These are phyloP conservation scores for Pestalotiopsis sp. DNA, from an alignment of 2,329 filamentous ascomycete genomes.

Conservation along the genomic window DNA sequence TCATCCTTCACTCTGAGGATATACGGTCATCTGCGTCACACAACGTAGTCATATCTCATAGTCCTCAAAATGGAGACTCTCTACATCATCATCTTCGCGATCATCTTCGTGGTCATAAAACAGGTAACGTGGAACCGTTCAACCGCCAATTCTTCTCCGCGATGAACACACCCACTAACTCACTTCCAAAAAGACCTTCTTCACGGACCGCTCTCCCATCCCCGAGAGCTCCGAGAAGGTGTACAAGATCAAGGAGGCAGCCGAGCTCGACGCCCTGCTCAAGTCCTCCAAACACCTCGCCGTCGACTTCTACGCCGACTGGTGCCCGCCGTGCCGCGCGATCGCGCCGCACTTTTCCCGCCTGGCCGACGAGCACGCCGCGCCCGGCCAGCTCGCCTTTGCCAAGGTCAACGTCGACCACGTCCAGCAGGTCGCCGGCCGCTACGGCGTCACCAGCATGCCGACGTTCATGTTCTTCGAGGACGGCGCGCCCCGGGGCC, in stretches of 20 bases:
- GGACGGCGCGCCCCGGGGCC: not conserved
- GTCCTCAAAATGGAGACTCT: not conserved
- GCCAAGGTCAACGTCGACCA: slow-evolving; percentile 63
- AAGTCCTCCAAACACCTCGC: slow-evolving; percentile 51
- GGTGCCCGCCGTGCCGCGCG: slow-evolving; percentile 63
- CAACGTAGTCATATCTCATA: not conserved
- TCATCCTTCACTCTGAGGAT: too few species aligned
- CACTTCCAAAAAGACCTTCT: not conserved
- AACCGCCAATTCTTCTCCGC: not conserved
- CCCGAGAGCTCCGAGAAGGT: slow-evolving; percentile 43
- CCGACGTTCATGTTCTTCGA: slow-evolving; percentile 50
- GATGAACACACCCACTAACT: not conserved
- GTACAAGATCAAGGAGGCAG: slow-evolving; percentile 47
- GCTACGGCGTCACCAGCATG: slow-evolving; percentile 57
- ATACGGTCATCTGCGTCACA: not conserved
- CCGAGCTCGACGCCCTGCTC: slow-evolving; percentile 57
- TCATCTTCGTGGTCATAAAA: not conserved
- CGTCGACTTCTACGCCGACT: slow-evolving; percentile 61
- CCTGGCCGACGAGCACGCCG: slow-evolving; percentile 42
- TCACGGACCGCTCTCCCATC: slow-evolving; percentile 35
- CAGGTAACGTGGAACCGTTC: not conserved
- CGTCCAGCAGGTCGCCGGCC: slow-evolving; percentile 49
- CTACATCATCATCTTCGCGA: not conserved
- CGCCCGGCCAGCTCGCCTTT: slow-evolving; percentile 51
- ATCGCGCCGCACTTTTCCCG: slow-evolving; percentile 58